phyloP scores from a whole-genome alignment of 2,329 filamentous ascomycete species.

The Penicillium sp. region DNA sequence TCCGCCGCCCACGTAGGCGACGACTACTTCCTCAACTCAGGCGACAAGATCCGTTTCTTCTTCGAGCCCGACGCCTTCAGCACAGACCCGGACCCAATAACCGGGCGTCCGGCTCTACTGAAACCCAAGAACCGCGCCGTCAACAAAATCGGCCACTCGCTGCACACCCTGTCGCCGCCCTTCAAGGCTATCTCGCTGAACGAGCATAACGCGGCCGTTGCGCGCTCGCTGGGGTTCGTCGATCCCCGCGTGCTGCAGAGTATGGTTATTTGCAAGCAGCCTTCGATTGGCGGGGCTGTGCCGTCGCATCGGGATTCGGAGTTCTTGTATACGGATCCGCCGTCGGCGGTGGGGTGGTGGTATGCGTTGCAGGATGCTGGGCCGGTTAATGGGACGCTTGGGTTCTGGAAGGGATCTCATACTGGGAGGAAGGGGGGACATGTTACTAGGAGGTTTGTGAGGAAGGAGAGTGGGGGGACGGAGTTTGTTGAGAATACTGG shows the following conservation, averaged over 20 bases:
- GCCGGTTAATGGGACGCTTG: conserved; percentile 79
- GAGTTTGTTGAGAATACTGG: conserved; percentile 70
- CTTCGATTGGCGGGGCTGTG: conserved; percentile 88
- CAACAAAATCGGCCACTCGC: conserved; percentile 81
- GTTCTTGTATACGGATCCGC: conserved; percentile 85
- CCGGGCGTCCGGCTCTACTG: conserved; percentile 56
- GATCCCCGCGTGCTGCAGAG: conserved; percentile 81
- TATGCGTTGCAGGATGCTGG: conserved; percentile 93
- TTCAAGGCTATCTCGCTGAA: conserved; percentile 56
- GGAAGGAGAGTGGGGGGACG: conserved; percentile 57
- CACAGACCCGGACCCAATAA: conserved; percentile 37
- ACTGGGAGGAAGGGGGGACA: conserved; percentile 55
- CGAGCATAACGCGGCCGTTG: conserved; percentile 58
- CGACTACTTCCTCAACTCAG: conserved; percentile 85
- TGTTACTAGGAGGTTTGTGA: conserved; percentile 70
- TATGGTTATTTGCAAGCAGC: conserved; percentile 99
- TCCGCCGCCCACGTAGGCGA: conserved; percentile 77
- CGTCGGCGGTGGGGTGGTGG: conserved; percentile 92
- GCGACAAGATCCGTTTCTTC: conserved; percentile 93
- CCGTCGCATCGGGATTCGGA: conserved; percentile 88
- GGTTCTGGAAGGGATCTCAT: conserved; percentile 80
- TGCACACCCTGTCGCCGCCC: conserved; percentile 65
- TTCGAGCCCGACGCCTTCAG: conserved; percentile 90
- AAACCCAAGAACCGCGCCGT: conserved; percentile 82
- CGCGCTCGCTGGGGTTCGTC: conserved; percentile 65